Base-by-base conservation (phyloP, 306 rosid genomes). In the Cucurbita ficifolia region DNA sequence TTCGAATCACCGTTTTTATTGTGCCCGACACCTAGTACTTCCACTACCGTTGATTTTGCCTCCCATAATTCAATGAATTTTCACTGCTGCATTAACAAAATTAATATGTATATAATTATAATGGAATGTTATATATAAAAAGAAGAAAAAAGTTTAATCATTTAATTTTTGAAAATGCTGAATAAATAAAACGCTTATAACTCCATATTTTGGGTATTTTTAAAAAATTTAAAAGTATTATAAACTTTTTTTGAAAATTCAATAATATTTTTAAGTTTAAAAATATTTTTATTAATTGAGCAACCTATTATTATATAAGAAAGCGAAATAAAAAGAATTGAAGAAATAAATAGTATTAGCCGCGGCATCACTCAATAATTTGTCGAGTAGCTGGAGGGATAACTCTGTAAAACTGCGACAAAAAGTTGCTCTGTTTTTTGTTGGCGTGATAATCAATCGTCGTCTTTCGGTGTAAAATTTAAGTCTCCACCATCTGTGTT, bases 361-460 rank as follows among this genome's bases (percentile, higher is more conserved):
- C 5, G 69, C 29, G 60, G 50, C 39, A 13, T 14, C 70, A 63
- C 2, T 29, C 33, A 29, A 29, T 29, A 29, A 29, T 29, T 29
- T 29, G 33, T 29, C 33, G 33, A 29, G 38, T 19, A 43, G 29
- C 10, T 45, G 38, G 52, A 65, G 8, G 12, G 5, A 5, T 2
- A 1, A 29, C 59, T 22, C 52, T 69, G 18, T 49, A 70, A 70
- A 9, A 33, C 2, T 22, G 16, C 49, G 17, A 35, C 59, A 71
- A 71, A 35, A 71, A 5, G n/a, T 52, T 72, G 53, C 76, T 72
- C 76, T 72, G 76, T 72, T 72, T 72, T 72, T 53, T 3, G 38
- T 16, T 54, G 35, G 49, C 62, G 19, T 72, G 21, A 1, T 1
- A 7, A n/a, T 12, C 58, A 70, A 72, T 51, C 13, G 38, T 40